Evolutionary conservation across 768 basidiomycete species (phyloP), one percentile per base, ranked within the genome.

Genomic region (Kwoniella heveanensis): DNA sequence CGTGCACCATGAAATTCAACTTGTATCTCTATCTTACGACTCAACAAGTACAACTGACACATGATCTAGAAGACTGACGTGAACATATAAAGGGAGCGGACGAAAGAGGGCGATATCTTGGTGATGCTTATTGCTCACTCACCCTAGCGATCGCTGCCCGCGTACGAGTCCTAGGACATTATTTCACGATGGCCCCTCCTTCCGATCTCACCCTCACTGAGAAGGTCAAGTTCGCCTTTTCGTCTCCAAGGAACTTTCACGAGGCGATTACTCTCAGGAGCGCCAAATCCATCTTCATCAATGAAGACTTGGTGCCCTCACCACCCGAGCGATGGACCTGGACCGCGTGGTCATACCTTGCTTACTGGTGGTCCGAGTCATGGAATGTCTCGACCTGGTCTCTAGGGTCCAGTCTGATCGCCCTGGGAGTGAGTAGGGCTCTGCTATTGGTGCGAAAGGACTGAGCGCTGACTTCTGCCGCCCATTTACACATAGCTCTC

Each of bases 171-270:
- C 32, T 32, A 32, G 7, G 32, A 36, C 13, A 36, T 7, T 36
- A 6, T 6, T 13, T 36, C 32, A 53, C 19, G 12, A 65, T 65
- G 64, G 56, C 64, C 22, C 64, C 64, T 47, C 64, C 64, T 22
- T 24, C 64, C 36, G 57, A 55, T 29, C 58, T 54, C 57, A 54
- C 64, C 19, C 55, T 65, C 53, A 8, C 27, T 3, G 51, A 65
- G 47, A 65, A 65, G 46, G 64, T 65, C 22, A 53, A 61, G 27
- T 66, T 47, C 30, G 49, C 65, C 30, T 54, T 70, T 30, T 64
- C 66, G 9, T 62, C 65, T 12, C 60, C 63, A 15, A 47, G 44
- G 30, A 53, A 61, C 52, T 57, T 62, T 55, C 58, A 70, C 46
- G 37, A 52, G 26, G 56, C 58, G n/a, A 39, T 62, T 22, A 64